Percentiles rank a stretch among this genome's conserved stretches.
Evolutionary conservation across 768 basidiomycete species (phyloP).

Genomic region (Amanita fuliginea): DNA sequence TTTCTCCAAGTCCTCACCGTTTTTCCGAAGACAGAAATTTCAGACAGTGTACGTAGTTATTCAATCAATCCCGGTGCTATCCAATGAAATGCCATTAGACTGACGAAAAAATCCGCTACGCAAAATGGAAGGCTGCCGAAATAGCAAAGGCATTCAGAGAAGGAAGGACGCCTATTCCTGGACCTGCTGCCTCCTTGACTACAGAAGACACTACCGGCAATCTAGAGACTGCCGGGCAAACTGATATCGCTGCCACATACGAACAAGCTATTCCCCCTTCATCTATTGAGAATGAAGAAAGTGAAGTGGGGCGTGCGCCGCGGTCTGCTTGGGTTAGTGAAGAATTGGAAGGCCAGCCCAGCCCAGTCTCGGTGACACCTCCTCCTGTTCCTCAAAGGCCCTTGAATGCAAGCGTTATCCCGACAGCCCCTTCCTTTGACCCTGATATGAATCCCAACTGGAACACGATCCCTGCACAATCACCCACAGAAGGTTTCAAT

Average conservation of each 20-base stretch:
- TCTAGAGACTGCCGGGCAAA: background rate
- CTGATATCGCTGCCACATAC: background rate
- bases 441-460: background rate
- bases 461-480: background rate
- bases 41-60: slow-evolving; percentile 40
- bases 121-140: slow-evolving; percentile 96
- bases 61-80: slow-evolving; percentile 2
- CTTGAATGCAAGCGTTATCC: background rate
- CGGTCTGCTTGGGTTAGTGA: slow-evolving; percentile 28
- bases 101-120: slow-evolving; percentile 83
- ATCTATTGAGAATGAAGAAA: background rate
- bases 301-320: background rate
- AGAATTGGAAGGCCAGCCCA: slow-evolving; percentile 24
- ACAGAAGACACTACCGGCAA: background rate
- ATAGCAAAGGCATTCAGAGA: slow-evolving; percentile 94
- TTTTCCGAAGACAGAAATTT: slow-evolving; percentile 50
- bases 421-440: background rate
- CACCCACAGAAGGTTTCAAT: background rate
- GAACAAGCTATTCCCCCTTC: no score
- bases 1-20: slow-evolving; percentile 84
- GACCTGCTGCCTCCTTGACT: slow-evolving; percentile 20
- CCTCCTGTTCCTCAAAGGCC: slow-evolving; percentile 14
- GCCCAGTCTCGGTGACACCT: slow-evolving; percentile 11
- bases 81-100: slow-evolving; percentile 30
- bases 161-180: slow-evolving; percentile 73